Evolutionary conservation across 1,284 basidiomycete species (phyloP), one percentile per base, ranked within the genome.

Genomic region (Rhodotorula sp.): DNA sequence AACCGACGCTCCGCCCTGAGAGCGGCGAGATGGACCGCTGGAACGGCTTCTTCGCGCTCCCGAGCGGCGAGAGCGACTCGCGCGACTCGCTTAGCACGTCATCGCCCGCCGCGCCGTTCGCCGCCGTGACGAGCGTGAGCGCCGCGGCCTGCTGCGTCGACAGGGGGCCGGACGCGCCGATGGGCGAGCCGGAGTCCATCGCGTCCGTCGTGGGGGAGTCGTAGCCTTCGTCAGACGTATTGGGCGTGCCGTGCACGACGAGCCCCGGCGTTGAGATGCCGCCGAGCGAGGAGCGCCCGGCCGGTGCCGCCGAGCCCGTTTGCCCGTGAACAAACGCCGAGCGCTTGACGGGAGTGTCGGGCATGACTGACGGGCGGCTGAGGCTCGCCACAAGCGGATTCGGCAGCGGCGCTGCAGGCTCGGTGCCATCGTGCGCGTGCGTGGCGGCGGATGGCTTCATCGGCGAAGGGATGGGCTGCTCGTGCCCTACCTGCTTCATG

Each of bases 301-400:
- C 37, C 0, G 59, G 41, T 9, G 56, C 34, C 3, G 22, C 34
- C 21, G 71, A 48, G 29, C 10, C 55, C 3, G 64, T 34, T 32
- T 63, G 61, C 3, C 56, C 29, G 39, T 70, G 61, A 36, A 71
- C 61, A 58, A 79, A 72, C 10, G 69, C 57, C 1, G 69, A 61
- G 4, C 59, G 62, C 66, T 79, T 79, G 72, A 76, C 71, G 0
- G 82, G 82, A 6, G 82, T 83, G 64, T 83, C 82, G 27, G 82
- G 82, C 82, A 83, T 83, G 36, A 69, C 36, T n/a, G 70, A 72
- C 0, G 64, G 59, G 29, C 69, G 56, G 15, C 69, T 66, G 39
- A 71, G 54, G 53, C 64, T 57, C 13, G 64, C 12, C 34, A 71
- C 61, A 36, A 74, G 51, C 36, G 69, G 67, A 39, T 72, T 64